Evolutionary conservation across 345 rosid genomes (phyloP).

Genomic region (Angophora floribunda): DNA sequence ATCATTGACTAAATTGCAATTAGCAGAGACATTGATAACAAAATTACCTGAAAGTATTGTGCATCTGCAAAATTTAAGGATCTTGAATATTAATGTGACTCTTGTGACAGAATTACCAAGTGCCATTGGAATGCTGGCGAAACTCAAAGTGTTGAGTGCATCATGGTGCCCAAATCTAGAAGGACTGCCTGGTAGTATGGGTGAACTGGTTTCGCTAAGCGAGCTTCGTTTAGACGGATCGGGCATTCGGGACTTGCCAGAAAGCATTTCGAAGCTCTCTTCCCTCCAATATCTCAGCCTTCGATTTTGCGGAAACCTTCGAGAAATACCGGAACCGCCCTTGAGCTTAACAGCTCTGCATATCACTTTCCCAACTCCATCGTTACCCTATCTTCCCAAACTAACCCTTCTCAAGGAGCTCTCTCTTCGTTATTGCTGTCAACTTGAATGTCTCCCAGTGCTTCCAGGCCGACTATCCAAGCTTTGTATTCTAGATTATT

Average conservation of each 20-base stretch:
- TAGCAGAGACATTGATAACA: not conserved
- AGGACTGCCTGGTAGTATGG: not conserved
- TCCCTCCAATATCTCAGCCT: not conserved
- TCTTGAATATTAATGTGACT: rapidly evolving
- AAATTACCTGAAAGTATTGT: not conserved
- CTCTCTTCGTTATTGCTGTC: not conserved
- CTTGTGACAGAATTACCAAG: not conserved
- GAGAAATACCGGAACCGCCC: not conserved
- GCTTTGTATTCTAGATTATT: no score
- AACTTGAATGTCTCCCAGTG: not conserved
- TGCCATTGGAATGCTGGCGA: not conserved
- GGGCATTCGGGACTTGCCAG: not conserved
- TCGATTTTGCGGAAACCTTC: not conserved
- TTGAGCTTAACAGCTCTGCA: not conserved
- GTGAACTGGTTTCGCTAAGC: not conserved
- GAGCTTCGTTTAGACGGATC: rapidly evolving
- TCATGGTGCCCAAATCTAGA: rapidly evolving
- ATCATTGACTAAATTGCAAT: no score
- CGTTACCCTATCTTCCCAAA: not conserved
- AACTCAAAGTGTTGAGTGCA: not conserved
- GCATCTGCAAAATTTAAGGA: not conserved
- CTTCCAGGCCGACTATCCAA: not conserved
- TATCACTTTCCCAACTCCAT: not conserved
- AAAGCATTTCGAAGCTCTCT: not conserved
- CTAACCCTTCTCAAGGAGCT: not conserved